Conservation (phyloP, 73 alveolate species). For the Paramecium pentaurelia region DNA sequence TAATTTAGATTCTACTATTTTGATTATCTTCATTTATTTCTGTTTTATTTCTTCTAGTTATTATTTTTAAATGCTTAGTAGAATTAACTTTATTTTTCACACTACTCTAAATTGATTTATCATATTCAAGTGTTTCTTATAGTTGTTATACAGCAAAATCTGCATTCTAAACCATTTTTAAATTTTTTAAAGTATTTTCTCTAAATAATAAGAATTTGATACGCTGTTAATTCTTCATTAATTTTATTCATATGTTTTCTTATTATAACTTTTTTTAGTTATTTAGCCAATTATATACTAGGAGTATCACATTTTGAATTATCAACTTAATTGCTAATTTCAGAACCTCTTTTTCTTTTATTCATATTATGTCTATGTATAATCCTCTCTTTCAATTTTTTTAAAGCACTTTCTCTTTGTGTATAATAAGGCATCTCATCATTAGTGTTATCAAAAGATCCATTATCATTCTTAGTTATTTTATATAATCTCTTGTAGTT, state of each 20-base stretch:
- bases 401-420: constrained; percentile 14
- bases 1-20: neutral
- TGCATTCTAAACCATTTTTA: constrained; percentile 10
- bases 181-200: neutral
- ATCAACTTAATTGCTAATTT: neutral
- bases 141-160: neutral
- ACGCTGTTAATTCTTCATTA: constrained; percentile 4
- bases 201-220: neutral
- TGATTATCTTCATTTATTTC: neutral
- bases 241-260: constrained; percentile 15
- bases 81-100: neutral
- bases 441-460: neutral
- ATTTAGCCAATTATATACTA: neutral
- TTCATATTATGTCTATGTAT: neutral
- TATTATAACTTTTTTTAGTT: neutral
- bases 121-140: neutral
- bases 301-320: neutral
- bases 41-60: neutral
- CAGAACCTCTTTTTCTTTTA: constrained; percentile 14
- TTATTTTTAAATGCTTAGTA: neutral
- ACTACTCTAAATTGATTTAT: neutral
- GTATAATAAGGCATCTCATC: neutral
- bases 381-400: constrained; percentile 12
- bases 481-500: neutral
- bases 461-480: neutral